These are phyloP conservation scores for Sclerotinia sclerotiorum DNA, from an alignment of 2,329 filamentous ascomycete genomes.

Conservation along the genomic window DNA sequence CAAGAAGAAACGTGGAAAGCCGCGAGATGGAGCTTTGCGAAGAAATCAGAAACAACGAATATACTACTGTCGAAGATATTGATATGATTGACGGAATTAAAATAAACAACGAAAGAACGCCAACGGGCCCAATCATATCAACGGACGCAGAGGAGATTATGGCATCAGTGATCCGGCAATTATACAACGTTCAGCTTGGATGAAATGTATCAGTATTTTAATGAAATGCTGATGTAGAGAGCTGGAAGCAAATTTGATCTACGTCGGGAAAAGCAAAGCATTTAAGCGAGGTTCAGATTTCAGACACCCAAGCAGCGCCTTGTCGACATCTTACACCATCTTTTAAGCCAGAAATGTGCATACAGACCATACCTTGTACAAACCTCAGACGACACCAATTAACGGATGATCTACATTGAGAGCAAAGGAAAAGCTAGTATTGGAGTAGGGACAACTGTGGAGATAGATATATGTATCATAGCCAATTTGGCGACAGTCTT, in stretches of 20 bases:
- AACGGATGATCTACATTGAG: not conserved
- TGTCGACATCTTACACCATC: not conserved
- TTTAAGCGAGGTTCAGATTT: not conserved
- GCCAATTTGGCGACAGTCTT: not conserved
- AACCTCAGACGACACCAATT: not conserved
- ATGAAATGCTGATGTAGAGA: not conserved
- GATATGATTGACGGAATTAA: not conserved
- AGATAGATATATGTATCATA: not conserved
- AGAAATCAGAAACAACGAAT: not conserved
- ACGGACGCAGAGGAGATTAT: not conserved
- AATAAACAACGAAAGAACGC: not conserved
- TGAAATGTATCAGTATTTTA: not conserved
- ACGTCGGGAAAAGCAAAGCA: not conserved
- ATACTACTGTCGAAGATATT: not conserved
- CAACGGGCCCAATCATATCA: not conserved
- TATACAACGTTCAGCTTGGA: not conserved
- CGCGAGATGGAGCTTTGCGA: not conserved
- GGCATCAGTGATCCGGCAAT: not conserved
- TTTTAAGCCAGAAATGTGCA: not conserved
- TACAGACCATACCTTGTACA: too few species aligned
- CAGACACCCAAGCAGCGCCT: not conserved
- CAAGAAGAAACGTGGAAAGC: not conserved
- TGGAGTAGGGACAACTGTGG: not conserved
- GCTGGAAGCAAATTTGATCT: not conserved
- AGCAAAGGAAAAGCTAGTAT: not conserved